Evolutionary conservation across 768 basidiomycete genomes (phyloP), one percentile per base, ranked within the genome.

Genomic region (Hericium rajendrae): DNA sequence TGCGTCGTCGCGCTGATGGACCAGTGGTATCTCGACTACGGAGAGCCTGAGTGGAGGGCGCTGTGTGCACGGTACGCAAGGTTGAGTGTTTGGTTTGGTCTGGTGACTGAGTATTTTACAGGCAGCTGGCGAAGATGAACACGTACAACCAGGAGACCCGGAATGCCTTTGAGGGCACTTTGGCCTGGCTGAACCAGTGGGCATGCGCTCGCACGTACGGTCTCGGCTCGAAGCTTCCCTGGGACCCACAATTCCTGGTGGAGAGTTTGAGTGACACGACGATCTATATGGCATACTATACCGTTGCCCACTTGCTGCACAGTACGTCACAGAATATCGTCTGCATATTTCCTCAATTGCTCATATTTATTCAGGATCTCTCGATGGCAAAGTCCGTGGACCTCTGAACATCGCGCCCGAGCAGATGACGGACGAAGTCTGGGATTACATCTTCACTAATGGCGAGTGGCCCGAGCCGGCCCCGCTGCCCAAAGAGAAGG

Each of bases 21-120:
- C 69, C 97, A 99, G 72, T 99, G 95, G 94, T 99, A 98, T 71
- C 73, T 98, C 70, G 93, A 98, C 71, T 99, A 97, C 65, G 97
- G 95, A 64, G 93, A 97, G 74, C 70, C 82, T 1, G 68, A 70
- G n/a, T 99, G 97, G 97, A 89, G 86, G 70, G 81, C 78, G 15
- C 80, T 90, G 66, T 83, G 91, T 5, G 88, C 93, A 70, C 84
- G 78, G 92, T 91, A 66, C 54, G 84, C 78, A 2, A 3, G 20
- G 53, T 22, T 53, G 39, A n/a, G 39, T 53, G 15, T 22, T 37
- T 9, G 43, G 49, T 37, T 53, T 50, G 37, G 56, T 39, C 10
- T 48, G 56, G 48, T 52, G 26, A 13, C 56, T 12, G 38, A 39
- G 46, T 1, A 6, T 32, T 32, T 32, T 10, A 62, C 41, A 97